A percentile compares a stretch with the other conserved stretches of the same genome.
These are phyloP conservation scores for Lichenothelia convexa DNA, from an alignment of 495 filamentous ascomycete genomes.

Conservation along the genomic window DNA sequence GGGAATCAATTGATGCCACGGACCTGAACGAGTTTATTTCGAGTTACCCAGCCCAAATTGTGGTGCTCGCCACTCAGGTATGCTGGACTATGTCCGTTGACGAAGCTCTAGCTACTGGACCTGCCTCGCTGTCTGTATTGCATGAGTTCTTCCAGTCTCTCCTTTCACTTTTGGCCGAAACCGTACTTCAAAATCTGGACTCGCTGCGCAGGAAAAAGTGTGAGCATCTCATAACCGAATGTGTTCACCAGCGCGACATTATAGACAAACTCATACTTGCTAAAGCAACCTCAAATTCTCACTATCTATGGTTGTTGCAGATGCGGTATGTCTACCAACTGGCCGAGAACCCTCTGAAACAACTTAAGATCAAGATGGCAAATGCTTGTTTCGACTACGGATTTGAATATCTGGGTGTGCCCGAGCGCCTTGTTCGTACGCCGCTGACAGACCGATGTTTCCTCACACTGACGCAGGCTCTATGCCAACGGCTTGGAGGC, in stretches of 20 bases:
- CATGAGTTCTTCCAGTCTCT: constrained; percentile 62
- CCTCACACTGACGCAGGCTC: constrained; percentile 86
- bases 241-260: constrained; percentile 87
- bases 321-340: constrained; percentile 87
- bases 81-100: constrained; percentile 84
- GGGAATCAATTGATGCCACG: constrained; percentile 41
- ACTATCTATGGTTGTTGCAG: constrained; percentile 88
- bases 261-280: constrained; percentile 64
- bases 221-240: constrained; percentile 96
- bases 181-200: constrained; percentile 81
- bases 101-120: constrained; percentile 49
- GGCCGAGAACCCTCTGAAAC: constrained; percentile 63
- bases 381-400: constrained; percentile 91
- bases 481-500: constrained; percentile 85
- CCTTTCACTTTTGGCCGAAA: constrained; percentile 63
- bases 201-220: constrained; percentile 81
- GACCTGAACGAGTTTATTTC: constrained; percentile 60
- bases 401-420: constrained; percentile 93
- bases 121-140: constrained; percentile 42
- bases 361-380: constrained; percentile 86
- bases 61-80: constrained; percentile 86
- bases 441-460: constrained; percentile 96
- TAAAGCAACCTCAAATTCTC: constrained; percentile 56
- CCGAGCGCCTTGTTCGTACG: constrained; percentile 86
- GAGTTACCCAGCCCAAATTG: constrained; percentile 79